Conservation (phyloP, 306 rosid genomes). For the Cicer yamashitae region DNA sequence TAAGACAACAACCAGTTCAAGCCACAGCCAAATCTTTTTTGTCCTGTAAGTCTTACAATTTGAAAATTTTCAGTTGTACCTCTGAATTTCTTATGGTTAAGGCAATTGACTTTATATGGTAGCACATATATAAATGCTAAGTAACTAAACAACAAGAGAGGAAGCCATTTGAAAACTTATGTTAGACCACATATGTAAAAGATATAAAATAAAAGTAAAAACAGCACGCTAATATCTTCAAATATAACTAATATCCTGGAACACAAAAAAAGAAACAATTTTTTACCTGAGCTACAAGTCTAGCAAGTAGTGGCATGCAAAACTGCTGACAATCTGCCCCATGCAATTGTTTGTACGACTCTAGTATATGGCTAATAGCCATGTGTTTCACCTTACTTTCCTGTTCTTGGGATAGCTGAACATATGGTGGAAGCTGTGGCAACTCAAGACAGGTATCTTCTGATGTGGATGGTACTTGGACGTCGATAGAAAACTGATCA, state of each 20-base stretch:
- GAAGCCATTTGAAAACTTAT: conserved; percentile 25
- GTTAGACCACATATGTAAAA: conserved; percentile 32
- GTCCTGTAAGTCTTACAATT: conserved; percentile 30
- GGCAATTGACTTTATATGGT: conserved; percentile 10
- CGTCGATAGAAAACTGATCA: conserved; percentile 67
- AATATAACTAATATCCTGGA: conserved; percentile 20
- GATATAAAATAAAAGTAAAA: neutral
- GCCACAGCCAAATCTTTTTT: conserved; percentile 15
- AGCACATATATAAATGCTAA: conserved; percentile 23
- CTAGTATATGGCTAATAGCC: conserved; percentile 76
- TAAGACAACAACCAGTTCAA: conserved; percentile 3
- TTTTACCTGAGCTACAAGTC: conserved; percentile 92
- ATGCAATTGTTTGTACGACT: conserved; percentile 65
- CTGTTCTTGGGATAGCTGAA: conserved; percentile 78
- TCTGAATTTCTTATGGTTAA: conserved; percentile 8
- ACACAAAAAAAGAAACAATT: conserved; percentile 17
- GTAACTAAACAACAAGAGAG: conserved; percentile 26
- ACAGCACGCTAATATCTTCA: conserved; percentile 6
- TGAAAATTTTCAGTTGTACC: conserved; percentile 11
- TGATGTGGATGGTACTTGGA: conserved; percentile 59
- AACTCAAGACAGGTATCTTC: conserved; percentile 85
- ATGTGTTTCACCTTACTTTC: conserved; percentile 62
- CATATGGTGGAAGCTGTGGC: conserved; percentile 77
- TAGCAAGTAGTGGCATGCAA: conserved; percentile 84
- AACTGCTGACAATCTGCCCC: conserved; percentile 73